These are phyloP conservation scores for Kluyveromyces nonfermentans DNA, from an alignment of 805 yeast genomes.

Conservation along the genomic window DNA sequence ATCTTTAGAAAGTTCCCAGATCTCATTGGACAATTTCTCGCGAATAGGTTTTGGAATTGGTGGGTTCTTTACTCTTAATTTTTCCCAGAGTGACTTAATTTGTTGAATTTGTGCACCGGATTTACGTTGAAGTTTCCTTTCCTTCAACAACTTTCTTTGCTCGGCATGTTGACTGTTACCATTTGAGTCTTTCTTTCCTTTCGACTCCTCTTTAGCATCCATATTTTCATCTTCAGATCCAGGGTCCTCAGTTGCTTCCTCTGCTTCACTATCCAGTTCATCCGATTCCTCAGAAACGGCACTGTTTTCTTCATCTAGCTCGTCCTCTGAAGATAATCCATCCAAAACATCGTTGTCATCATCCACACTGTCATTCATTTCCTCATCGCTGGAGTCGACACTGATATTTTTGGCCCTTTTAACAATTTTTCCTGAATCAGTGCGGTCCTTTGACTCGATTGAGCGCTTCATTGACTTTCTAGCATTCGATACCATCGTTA, in stretches of 20 bases:
- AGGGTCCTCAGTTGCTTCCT: constrained; percentile 20
- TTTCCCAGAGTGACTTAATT: constrained; percentile 87
- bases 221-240: constrained; percentile 24
- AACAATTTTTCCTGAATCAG: constrained; percentile 1
- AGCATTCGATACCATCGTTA: background rate
- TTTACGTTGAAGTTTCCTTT: constrained; percentile 79
- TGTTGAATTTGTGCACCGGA: constrained; percentile 80
- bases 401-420: constrained; percentile 12
- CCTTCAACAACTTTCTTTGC: constrained; percentile 66
- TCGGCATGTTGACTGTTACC: constrained; percentile 70
- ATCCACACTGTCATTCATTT: constrained; percentile 4
- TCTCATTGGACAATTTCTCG: constrained; percentile 68
- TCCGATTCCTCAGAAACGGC: constrained; percentile 23
- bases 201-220: constrained; percentile 26
- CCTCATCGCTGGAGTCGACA: constrained; percentile 27
- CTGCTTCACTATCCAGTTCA: constrained; percentile 17
- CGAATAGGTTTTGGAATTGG: constrained; percentile 69
- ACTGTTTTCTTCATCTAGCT: constrained; percentile 17
- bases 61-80: constrained; percentile 74
- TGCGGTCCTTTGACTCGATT: background rate
- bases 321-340: constrained; percentile 14
- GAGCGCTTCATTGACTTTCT: constrained; percentile 1
- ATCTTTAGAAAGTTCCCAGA: constrained; percentile 75
- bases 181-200: constrained; percentile 33
- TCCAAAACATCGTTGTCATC: constrained; percentile 1